Base-by-base conservation (phyloP, 1,139 yeast species). In the Zygoascus sp. region DNA sequence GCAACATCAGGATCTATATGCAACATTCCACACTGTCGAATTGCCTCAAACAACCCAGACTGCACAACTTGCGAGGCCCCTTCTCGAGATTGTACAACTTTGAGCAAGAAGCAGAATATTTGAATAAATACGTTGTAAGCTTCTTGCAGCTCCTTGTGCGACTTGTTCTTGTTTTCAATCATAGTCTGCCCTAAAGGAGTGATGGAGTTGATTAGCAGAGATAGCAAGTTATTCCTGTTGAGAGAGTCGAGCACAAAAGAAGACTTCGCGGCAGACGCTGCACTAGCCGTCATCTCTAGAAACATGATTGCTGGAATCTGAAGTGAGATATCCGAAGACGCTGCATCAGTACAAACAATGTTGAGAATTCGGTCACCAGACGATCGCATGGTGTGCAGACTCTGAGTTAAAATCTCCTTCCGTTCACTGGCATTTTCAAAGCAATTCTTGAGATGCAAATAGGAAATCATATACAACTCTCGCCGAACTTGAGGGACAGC, bases 1-100 rank as follows among this genome's bases (percentile, higher is more conserved):
- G 34, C 36, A 6, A 30, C 43, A 11, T 30, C 43, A 2, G 39
- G 39, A 35, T 35, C 40, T 17, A 35, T 23, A 25, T 79, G 74
- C 62, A 88, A 83, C 19, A 70, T 47, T 46, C 85, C 95, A 60
- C 84, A 77, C 16, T 30, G 44, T 3, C 22, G 27, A 10, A 42
- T 11, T 1, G 36, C 21, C 11, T 42, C 45, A 15, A 42, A 42
- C 11, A 42, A 15, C 6, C 40, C 40, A 3, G 45, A 35, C 59
- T 87, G 90, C 23, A 88, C 68, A 49, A 90, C 68, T 50, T 82
- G 83, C 48, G 79, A 77, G 0, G 97, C 88, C 1, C 98, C 97
- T 6, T 64, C 61, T 53, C 87, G 77, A 0, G 85, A 78, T 59
- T 84, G 87, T 0, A 95, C 88, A 8, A 90, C 75, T 56, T 94